Conservation (phyloP, 169 alveolate genomes). For the Eimeria nieschulzi region DNA sequence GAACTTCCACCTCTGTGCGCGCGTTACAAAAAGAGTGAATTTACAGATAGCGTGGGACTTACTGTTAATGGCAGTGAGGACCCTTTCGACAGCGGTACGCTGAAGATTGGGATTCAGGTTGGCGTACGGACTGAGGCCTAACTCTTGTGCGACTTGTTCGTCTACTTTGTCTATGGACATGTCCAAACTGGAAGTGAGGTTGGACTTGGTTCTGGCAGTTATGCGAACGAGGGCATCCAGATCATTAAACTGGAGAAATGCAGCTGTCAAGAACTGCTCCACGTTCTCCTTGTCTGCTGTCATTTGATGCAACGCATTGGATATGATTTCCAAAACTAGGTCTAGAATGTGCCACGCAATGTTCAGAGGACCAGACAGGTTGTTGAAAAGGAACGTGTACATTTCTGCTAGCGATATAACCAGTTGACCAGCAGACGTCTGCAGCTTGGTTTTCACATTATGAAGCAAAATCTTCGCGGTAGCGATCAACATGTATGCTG, state of each 20-base stretch:
- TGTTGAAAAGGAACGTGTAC: not conserved
- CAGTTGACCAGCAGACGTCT: not conserved
- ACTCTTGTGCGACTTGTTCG: not conserved
- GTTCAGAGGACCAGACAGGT: not conserved
- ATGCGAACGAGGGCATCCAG: not conserved
- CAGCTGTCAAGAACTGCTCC: not conserved
- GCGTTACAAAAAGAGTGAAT: too few species aligned
- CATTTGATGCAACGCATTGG: not conserved
- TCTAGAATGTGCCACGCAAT: conserved; percentile 15
- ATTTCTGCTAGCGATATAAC: not conserved
- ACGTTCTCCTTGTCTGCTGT: not conserved
- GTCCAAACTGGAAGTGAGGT: not conserved
- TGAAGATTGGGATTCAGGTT: not conserved
- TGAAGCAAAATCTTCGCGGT: conserved; percentile 3
- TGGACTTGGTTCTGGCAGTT: not conserved
- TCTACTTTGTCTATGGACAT: not conserved
- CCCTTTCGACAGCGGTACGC: not conserved
- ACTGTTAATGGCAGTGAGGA: conserved; percentile 11
- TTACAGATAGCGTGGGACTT: not conserved
- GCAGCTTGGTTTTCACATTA: not conserved
- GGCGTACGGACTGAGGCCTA: not conserved
- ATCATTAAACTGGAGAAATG: not conserved
- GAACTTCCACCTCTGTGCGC: too few species aligned
- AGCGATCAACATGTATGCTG: conserved; percentile 2
- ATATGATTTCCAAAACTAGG: not conserved